Evolutionary conservation across 2,329 filamentous ascomycete genomes (phyloP).

Genomic region (Fusarium austroafricanum): DNA sequence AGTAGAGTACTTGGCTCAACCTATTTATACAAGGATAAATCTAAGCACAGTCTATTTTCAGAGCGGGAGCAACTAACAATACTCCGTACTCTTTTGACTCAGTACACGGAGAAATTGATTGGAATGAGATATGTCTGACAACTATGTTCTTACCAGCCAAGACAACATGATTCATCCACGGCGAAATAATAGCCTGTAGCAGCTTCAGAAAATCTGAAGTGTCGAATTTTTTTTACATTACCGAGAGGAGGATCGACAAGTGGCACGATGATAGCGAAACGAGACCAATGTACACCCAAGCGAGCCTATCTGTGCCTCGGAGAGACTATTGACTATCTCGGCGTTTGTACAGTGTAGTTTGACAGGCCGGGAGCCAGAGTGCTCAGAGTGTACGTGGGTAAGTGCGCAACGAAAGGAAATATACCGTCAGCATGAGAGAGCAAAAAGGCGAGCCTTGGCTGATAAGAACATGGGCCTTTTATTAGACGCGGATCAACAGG

Average conservation of each 20-base stretch:
- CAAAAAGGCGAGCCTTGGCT: not conserved
- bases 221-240: conserved; percentile 26
- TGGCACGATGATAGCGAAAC: conserved; percentile 23
- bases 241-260: conserved; percentile 41
- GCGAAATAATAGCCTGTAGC: not conserved
- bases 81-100: not conserved
- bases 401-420: conserved; percentile 9
- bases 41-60: conserved; percentile 7
- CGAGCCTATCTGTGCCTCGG: conserved; percentile 1
- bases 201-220: conserved; percentile 6
- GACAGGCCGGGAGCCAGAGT: conserved; percentile 22
- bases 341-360: conserved; percentile 28
- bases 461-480: conserved; percentile 30
- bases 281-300: conserved; percentile 8
- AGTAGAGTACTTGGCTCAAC: conserved; percentile 4
- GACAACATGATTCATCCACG: conserved; percentile 20
- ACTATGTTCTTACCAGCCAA: conserved; percentile 6
- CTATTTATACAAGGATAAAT: conserved; percentile 6
- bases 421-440: not conserved
- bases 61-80: conserved; percentile 1
- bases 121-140: conserved; percentile 9
- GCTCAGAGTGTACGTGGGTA: conserved; percentile 23
- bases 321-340: conserved; percentile 18
- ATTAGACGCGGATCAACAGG: conserved; percentile 39
- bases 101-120: not conserved